These are phyloP conservation scores for Hemileccinum impolitum DNA, from an alignment of 768 basidiomycete genomes.

Conservation along the genomic window DNA sequence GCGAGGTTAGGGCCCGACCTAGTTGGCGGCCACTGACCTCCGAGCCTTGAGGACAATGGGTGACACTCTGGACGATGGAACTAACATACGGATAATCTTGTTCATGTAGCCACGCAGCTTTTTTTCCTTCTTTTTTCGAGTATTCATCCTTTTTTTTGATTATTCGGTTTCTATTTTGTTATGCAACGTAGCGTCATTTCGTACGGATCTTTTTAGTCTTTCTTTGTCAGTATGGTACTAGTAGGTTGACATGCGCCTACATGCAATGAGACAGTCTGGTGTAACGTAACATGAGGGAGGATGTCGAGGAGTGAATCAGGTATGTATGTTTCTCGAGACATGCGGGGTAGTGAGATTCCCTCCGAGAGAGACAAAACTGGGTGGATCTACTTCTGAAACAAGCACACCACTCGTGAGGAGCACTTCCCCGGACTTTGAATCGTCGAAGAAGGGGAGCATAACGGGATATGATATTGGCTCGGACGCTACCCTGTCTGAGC, in stretches of 20 bases:
- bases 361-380: too few species aligned
- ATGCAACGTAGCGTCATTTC: constrained; percentile 18
- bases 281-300: constrained; percentile 1
- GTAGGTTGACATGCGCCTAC: neutral
- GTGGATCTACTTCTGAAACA: neutral
- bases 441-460: neutral
- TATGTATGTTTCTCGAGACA: too few species aligned
- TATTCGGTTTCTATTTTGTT: constrained; percentile 33
- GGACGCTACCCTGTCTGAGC: too few species aligned
- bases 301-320: neutral
- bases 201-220: constrained; percentile 24
- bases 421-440: too few species aligned
- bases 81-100: constrained; percentile 26
- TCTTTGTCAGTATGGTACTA: neutral
- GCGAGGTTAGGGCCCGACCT: constrained; percentile 8
- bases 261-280: constrained; percentile 6
- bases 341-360: too few species aligned
- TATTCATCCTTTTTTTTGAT: constrained; percentile 19
- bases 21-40: constrained; percentile 3
- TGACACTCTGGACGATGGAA: constrained; percentile 20
- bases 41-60: constrained; percentile 3
- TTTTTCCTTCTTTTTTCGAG: constrained; percentile 2
- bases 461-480: too few species aligned
- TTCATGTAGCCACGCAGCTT: constrained; percentile 24
- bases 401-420: too few species aligned